Conservation (phyloP, 2,329 filamentous ascomycete species). For the Raffaelea ambrosiae region DNA sequence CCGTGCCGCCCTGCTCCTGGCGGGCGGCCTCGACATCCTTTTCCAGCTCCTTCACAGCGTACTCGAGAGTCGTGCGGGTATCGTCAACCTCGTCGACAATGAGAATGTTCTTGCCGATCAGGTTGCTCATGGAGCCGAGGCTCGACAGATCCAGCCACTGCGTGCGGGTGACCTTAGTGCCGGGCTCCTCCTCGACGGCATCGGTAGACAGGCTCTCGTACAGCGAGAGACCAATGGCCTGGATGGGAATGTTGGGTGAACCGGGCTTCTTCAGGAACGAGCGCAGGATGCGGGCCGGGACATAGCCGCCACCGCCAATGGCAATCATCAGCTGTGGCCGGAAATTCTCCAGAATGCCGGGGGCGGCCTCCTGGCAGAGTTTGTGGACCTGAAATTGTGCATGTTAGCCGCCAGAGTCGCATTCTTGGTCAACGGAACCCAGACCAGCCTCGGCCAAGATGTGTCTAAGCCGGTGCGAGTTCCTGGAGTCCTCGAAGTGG, state of each 20-base stretch:
- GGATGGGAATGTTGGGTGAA: slow-evolving; percentile 92
- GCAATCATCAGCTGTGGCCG: slow-evolving; percentile 96
- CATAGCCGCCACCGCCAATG: slow-evolving; percentile 94
- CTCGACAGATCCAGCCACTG: slow-evolving; percentile 94
- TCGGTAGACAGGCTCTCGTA: slow-evolving; percentile 71
- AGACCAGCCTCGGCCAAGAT: too few relatives aligned
- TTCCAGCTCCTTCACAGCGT: slow-evolving; percentile 84
- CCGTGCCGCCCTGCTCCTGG: slow-evolving; percentile 53
- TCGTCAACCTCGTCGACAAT: slow-evolving; percentile 96
- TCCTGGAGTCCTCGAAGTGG: too few relatives aligned
- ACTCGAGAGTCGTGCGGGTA: slow-evolving; percentile 87
- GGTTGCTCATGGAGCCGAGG: slow-evolving; percentile 73
- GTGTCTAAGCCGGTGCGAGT: too few relatives aligned
- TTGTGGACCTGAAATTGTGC: slow-evolving; percentile 97
- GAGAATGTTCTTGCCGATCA: slow-evolving; percentile 83
- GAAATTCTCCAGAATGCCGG: slow-evolving; percentile 73
- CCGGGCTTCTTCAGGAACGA: slow-evolving; percentile 92
- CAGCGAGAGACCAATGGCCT: slow-evolving; percentile 94
- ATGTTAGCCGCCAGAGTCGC: too few relatives aligned
- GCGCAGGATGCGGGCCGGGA: slow-evolving; percentile 90
- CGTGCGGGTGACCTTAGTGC: slow-evolving; percentile 91
- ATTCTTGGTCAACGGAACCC: too few relatives aligned
- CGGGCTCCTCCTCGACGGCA: slow-evolving; percentile 61
- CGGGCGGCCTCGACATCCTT: slow-evolving; percentile 86
- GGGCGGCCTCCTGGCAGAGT: slow-evolving; percentile 81